phyloP scores from a whole-genome alignment of 2,329 filamentous ascomycete genomes.

The Beauveria caledonica region DNA sequence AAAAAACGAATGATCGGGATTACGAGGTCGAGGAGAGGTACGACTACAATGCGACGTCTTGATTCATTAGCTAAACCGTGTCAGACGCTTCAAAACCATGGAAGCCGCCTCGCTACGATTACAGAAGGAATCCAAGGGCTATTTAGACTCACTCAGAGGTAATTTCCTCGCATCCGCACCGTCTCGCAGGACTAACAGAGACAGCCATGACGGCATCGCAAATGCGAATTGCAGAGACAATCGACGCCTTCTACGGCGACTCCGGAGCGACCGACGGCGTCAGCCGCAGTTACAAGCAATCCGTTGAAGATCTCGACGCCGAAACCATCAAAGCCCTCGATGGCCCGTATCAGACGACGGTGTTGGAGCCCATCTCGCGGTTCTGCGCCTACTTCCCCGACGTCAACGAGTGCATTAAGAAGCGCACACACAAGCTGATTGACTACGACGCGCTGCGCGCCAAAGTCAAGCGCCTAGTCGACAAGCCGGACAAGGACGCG shows the following conservation, averaged over 20 bases:
- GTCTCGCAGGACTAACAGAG: neutral
- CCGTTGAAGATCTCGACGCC: conserved; percentile 92
- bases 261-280: conserved; percentile 91
- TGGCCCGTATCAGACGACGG: conserved; percentile 88
- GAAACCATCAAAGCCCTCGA: conserved; percentile 98
- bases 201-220: conserved; percentile 96
- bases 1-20: conserved; percentile 96
- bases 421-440: conserved; percentile 94
- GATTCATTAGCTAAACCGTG: conserved; percentile 16
- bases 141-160: conserved; percentile 91
- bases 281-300: conserved; percentile 94
- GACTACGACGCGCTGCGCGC: conserved; percentile 95
- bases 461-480: conserved; percentile 92
- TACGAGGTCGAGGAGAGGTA: conserved; percentile 96
- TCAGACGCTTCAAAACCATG: conserved; percentile 91
- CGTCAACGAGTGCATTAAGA: conserved; percentile 99
- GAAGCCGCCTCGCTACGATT: conserved; percentile 85
- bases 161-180: conserved; percentile 6
- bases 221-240: conserved; percentile 98
- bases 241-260: conserved; percentile 98
- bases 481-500: conserved; percentile 98
- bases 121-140: conserved; percentile 97
- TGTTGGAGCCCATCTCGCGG: conserved; percentile 87
- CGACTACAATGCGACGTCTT: conserved; percentile 7
- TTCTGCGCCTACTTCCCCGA: conserved; percentile 99